Percentiles rank a stretch among this genome's conserved stretches.
Conservation (phyloP, 768 basidiomycete genomes). For the Suillus paluster region DNA sequence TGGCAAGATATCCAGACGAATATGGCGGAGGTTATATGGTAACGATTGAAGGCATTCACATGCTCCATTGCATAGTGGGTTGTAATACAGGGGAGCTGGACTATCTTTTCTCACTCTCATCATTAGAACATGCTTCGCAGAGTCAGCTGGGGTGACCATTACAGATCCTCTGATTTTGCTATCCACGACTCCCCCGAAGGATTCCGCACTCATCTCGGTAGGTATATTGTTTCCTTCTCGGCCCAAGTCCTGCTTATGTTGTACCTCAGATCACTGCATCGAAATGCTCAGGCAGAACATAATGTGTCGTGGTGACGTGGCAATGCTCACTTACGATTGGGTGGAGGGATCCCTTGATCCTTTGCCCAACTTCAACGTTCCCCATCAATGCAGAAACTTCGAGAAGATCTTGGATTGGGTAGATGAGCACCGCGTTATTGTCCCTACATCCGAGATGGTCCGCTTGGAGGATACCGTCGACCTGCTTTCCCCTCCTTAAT, state of each 20-base stretch:
- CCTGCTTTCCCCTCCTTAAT: neutral
- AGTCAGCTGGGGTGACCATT: slow-evolving; percentile 9
- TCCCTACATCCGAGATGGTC: neutral
- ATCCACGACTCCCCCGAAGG: slow-evolving; percentile 2
- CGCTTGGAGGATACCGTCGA: neutral
- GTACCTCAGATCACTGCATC: slow-evolving; percentile 12
- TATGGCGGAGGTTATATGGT: slow-evolving; percentile 21
- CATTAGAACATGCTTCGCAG: slow-evolving; percentile 16
- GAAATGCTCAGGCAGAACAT: slow-evolving; percentile 13
- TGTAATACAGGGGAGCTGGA: neutral
- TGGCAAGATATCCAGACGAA: slow-evolving; percentile 12
- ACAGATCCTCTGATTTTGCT: neutral
- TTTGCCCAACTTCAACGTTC: neutral
- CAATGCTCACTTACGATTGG: slow-evolving; percentile 16
- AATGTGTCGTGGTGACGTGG: slow-evolving; percentile 15
- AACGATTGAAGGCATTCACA: slow-evolving; percentile 13
- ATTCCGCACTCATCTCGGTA: slow-evolving; percentile 9
- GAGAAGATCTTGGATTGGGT: neutral
- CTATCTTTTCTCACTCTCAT: neutral
- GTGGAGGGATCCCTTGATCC: neutral
- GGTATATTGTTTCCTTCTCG: neutral
- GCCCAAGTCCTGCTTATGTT: neutral
- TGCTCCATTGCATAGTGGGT: slow-evolving; percentile 16
- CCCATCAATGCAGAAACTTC: slow-evolving; percentile 1
- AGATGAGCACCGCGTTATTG: neutral